phyloP scores from a whole-genome alignment of 805 yeast species.

The Monosporozyma unispora region DNA sequence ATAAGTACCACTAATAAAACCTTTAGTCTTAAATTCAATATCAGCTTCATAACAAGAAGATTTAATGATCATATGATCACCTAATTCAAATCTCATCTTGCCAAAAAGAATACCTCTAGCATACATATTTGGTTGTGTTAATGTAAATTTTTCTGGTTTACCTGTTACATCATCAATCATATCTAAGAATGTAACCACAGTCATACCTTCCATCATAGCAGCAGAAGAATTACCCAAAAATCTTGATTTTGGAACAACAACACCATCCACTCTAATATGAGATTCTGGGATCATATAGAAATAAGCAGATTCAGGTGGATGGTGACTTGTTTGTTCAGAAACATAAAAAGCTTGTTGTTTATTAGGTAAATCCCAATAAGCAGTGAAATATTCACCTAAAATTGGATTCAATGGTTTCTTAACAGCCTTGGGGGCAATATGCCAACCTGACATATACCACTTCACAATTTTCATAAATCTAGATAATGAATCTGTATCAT shows the following conservation, averaged over 20 bases:
- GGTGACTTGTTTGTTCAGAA: slow-evolving; percentile 94
- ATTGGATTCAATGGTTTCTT: slow-evolving; percentile 95
- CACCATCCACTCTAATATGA: slow-evolving; percentile 80
- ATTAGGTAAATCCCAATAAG: slow-evolving; percentile 85
- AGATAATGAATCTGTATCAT: slow-evolving; percentile 45
- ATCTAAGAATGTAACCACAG: slow-evolving; percentile 59
- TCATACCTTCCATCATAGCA: slow-evolving; percentile 91
- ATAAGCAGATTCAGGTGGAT: slow-evolving; percentile 95
- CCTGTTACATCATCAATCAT: slow-evolving; percentile 37
- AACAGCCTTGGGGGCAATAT: slow-evolving; percentile 96
- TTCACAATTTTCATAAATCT: slow-evolving; percentile 68
- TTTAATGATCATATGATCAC: slow-evolving; percentile 78
- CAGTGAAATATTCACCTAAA: slow-evolving; percentile 79
- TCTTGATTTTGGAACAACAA: slow-evolving; percentile 75
- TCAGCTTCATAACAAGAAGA: slow-evolving; percentile 60
- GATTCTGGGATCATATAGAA: slow-evolving; percentile 78
- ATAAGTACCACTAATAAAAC: slow-evolving; percentile 85
- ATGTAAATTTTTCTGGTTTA: slow-evolving; percentile 57
- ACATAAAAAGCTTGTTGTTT: slow-evolving; percentile 69
- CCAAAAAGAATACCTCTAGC: slow-evolving; percentile 92
- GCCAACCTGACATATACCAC: slow-evolving; percentile 96
- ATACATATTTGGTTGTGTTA: slow-evolving; percentile 94
- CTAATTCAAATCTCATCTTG: slow-evolving; percentile 78
- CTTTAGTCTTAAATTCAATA: slow-evolving; percentile 91
- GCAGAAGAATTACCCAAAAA: slow-evolving; percentile 95